Evolutionary conservation across 257 asterid genomes (phyloP).

Genomic region (Ilex aquifolium): DNA sequence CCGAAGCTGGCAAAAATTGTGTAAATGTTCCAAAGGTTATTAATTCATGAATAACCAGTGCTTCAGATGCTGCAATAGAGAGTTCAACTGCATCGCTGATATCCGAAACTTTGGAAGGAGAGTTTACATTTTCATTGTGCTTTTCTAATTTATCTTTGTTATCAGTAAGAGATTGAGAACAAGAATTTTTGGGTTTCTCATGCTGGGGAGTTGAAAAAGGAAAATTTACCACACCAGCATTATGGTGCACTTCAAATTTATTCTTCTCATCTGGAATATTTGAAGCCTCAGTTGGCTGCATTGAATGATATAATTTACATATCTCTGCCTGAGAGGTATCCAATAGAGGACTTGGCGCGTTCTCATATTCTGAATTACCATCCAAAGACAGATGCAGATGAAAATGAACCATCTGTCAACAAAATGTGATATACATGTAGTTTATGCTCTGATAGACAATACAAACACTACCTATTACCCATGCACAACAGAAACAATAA

Average conservation of each 20-base stretch:
- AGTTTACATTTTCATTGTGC: slow-evolving; percentile 26
- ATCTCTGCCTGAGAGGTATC: slow-evolving; percentile 28
- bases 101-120: slow-evolving; percentile 28
- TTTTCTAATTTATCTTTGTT: slow-evolving; percentile 23
- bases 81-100: slow-evolving; percentile 45
- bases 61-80: slow-evolving; percentile 82
- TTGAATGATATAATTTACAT: neutral
- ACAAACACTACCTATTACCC: neutral
- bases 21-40: slow-evolving; percentile 27
- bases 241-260: slow-evolving; percentile 12
- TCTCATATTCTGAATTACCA: slow-evolving; percentile 26
- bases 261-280: slow-evolving; percentile 21
- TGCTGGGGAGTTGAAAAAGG: slow-evolving; percentile 20
- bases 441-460: slow-evolving; percentile 11
- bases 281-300: slow-evolving; percentile 29
- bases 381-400: slow-evolving; percentile 55
- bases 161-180: neutral
- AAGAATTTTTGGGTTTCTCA: slow-evolving; percentile 8
- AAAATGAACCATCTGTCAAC: slow-evolving; percentile 45
- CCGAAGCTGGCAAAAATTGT: slow-evolving; percentile 40
- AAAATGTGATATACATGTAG: slow-evolving; percentile 12
- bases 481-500: slow-evolving; percentile 8
- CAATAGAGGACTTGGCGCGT: slow-evolving; percentile 14
- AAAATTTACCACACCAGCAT: slow-evolving; percentile 17
- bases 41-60: slow-evolving; percentile 64